Evolutionary conservation across 169 alveolate genomes (phyloP).

Genomic region (Eimeria nieschulzi): DNA sequence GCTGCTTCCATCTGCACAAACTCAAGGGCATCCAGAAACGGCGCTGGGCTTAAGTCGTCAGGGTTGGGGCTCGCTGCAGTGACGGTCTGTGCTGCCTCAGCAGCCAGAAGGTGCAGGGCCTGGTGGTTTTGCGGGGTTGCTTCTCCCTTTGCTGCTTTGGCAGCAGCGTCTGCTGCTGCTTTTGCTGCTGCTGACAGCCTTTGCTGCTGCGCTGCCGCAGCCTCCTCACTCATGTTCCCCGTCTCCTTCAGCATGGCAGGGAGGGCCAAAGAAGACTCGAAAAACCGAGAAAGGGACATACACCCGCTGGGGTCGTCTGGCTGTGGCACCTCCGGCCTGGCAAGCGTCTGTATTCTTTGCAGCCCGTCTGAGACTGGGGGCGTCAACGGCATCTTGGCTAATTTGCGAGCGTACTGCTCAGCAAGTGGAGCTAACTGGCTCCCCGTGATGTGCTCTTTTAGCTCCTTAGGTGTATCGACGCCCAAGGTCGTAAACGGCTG

Average conservation of each 20-base stretch:
- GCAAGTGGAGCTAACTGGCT: conserved; percentile 48
- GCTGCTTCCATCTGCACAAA: conserved; percentile 47
- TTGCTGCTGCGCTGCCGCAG: conserved; percentile 43
- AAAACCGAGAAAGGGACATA: conserved; percentile 36
- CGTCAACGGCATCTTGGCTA: conserved; percentile 15
- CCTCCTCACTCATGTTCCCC: not conserved
- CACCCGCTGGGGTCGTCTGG: conserved; percentile 1
- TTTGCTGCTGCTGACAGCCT: not conserved
- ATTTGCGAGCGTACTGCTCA: not conserved
- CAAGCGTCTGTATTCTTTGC: not conserved
- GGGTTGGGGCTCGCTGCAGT: conserved; percentile 32
- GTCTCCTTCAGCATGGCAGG: conserved; percentile 22
- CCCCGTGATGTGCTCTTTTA: conserved; percentile 31
- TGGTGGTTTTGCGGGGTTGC: not conserved
- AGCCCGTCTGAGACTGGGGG: conserved; percentile 23
- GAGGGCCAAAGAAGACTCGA: not conserved
- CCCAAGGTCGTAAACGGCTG: conserved; percentile 46
- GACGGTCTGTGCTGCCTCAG: conserved; percentile 37
- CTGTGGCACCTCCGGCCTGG: not conserved
- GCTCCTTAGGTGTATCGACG: conserved; percentile 37
- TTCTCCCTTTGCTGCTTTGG: not conserved
- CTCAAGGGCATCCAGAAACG: conserved; percentile 34
- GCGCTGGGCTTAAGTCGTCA: conserved; percentile 33
- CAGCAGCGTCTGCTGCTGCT: not conserved
- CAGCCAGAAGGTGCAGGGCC: conserved; percentile 41